Evolutionary conservation across 495 filamentous ascomycete species (phyloP).

Genomic region (Thermochaetoides thermophila): DNA sequence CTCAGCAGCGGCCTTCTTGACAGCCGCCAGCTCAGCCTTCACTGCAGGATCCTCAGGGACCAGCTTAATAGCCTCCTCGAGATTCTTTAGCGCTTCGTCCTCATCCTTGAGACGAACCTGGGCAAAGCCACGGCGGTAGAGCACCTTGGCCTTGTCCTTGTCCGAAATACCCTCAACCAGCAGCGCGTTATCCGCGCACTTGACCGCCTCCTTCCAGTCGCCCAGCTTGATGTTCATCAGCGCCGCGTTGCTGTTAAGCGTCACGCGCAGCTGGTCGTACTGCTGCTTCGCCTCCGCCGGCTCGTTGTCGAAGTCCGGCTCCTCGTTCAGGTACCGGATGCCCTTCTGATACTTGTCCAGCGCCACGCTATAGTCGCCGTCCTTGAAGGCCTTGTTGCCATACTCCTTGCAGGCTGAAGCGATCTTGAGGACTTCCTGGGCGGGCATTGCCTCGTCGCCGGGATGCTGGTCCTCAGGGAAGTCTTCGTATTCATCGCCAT

Average conservation of each 20-base stretch:
- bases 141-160: constrained; percentile 75
- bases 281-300: constrained; percentile 48
- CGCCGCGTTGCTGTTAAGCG: constrained; percentile 28
- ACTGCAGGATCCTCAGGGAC: constrained; percentile 67
- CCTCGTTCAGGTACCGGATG: constrained; percentile 86
- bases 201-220: constrained; percentile 50
- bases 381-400: constrained; percentile 86
- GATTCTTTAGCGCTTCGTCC: constrained; percentile 61
- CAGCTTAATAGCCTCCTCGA: constrained; percentile 61
- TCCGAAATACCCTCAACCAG: constrained; percentile 48
- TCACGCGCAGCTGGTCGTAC: constrained; percentile 45
- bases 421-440: constrained; percentile 56
- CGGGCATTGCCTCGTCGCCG: constrained; percentile 35
- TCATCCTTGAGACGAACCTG: constrained; percentile 66
- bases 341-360: constrained; percentile 96
- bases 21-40: constrained; percentile 51
- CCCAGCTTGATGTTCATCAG: constrained; percentile 63
- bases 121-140: constrained; percentile 69
- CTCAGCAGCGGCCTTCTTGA: constrained; percentile 61
- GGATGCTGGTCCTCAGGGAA: constrained; percentile 71
- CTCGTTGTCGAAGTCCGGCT: constrained; percentile 57
- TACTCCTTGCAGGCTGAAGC: constrained; percentile 80
- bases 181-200: constrained; percentile 58
- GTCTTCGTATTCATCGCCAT: constrained; percentile 89
- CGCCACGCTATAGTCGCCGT: constrained; percentile 48